These are phyloP conservation scores for Xylaria telfairii DNA, from an alignment of 495 filamentous ascomycete genomes.

Conservation along the genomic window DNA sequence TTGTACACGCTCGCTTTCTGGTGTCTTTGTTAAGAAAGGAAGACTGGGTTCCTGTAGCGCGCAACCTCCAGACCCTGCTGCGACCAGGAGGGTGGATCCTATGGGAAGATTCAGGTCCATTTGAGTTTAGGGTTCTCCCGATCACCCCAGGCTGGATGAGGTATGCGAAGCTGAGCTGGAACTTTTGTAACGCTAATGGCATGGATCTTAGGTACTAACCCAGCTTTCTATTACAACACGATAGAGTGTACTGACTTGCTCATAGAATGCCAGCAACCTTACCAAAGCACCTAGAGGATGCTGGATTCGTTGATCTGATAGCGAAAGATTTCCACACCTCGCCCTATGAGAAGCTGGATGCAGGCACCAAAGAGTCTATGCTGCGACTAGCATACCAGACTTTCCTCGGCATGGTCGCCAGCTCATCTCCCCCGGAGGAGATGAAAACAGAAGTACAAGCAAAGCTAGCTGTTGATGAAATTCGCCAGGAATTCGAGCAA, in stretches of 20 bases:
- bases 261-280: conserved; percentile 18
- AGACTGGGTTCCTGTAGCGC: conserved; percentile 12
- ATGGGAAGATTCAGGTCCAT: conserved; percentile 20
- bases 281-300: conserved; percentile 12
- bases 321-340: conserved; percentile 15
- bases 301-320: conserved; percentile 6
- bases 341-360: not conserved
- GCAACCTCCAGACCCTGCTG: conserved; percentile 14
- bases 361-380: conserved; percentile 21
- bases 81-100: conserved; percentile 14
- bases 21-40: conserved; percentile 1
- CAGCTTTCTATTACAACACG: not conserved
- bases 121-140: conserved; percentile 13
- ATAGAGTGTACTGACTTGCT: not conserved
- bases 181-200: conserved; percentile 2
- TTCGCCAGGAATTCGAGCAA: conserved; percentile 20
- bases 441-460: conserved; percentile 18
- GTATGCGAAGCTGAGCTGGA: conserved; percentile 12
- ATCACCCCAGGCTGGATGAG: conserved; percentile 7
- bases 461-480: conserved; percentile 8
- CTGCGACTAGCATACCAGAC: conserved; percentile 5
- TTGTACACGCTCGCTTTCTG: conserved; percentile 22
- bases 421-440: no score
- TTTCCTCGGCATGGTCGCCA: conserved; percentile 17
- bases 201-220: conserved; percentile 15